Base-by-base conservation (phyloP, 129 eudicot species). In the Solidago caesia region DNA sequence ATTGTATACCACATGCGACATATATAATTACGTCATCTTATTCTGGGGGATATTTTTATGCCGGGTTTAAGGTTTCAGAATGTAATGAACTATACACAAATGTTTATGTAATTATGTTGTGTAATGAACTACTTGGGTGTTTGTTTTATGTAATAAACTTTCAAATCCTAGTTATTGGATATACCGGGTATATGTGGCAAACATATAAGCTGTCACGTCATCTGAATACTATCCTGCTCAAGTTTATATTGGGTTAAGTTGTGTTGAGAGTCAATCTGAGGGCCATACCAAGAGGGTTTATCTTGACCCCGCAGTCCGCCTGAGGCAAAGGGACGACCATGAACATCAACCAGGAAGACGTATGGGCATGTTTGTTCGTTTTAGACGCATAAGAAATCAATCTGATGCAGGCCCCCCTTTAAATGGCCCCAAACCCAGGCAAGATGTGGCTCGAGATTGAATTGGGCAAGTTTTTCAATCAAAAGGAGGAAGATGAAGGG, bases 381-480 rank as follows among this genome's bases (percentile, higher is more conserved):
- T 79, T 4, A 55, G 68, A 15, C 44, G 46, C 1, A 0, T 68
- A 0, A 75, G 73, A 52, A 53, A 48, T 27, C 80, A 48, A 9
- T n/a, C 64, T 7, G 2, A 12, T 64, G 14, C 42, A 7, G 68
- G 48, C 29, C 76, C 72, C 3, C 75, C 75, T 29, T 53, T 21
- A 53, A 67, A 51, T 49, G 73, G 69, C 6, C 89, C 94, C 0
- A 82, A 72, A 68, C 8, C 0, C 64, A 77, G 96, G 64, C 59
- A 10, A 42, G 91, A 90, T 44, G 93, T 90, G 96, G 94, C 33
- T 79, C 33, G 96, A 90, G 80, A 71, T 85, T 0, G 87, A 90
- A 65, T 44, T 90, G 82, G 96, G 96, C 0, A 87, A 85, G 79
- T 85, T 62, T 61, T 68, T 56, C 39, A 41, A 79, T 73, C 4